These are phyloP conservation scores for Flaveria sonorensis DNA, from an alignment of 129 eudicot species.

Conservation along the genomic window DNA sequence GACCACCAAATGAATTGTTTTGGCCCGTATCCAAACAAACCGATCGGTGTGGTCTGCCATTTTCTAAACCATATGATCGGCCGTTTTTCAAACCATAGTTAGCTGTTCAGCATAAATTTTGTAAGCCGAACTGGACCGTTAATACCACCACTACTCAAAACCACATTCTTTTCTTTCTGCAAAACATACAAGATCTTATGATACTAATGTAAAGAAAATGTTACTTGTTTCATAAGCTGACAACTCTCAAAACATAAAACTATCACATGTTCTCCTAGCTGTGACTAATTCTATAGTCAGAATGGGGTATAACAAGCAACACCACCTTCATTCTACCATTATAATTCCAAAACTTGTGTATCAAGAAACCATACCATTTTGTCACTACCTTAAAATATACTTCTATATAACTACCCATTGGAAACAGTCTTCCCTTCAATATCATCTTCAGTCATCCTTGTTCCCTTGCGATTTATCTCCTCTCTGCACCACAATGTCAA, in stretches of 20 bases:
- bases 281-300: slow-evolving; percentile 14
- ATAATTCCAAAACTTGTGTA: background rate
- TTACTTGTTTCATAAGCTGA: background rate
- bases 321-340: background rate
- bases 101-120: background rate
- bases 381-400: background rate
- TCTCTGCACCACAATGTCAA: slow-evolving; percentile 38
- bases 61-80: no score
- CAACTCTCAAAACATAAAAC: background rate
- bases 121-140: background rate
- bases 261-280: background rate
- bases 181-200: background rate
- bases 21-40: no score
- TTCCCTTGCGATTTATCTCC: slow-evolving; percentile 37
- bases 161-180: background rate
- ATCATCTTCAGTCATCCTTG: slow-evolving; percentile 28
- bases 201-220: background rate
- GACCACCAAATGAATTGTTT: no score
- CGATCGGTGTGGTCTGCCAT: no score
- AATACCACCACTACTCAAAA: background rate
- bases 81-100: background rate
- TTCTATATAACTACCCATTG: slow-evolving; percentile 28
- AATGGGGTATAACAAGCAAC: slow-evolving; percentile 12
- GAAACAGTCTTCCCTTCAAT: slow-evolving; percentile 20
- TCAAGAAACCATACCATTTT: background rate